phyloP scores from a whole-genome alignment of 208 protist genomes.

The Kentomonas sorsogonicus region DNA sequence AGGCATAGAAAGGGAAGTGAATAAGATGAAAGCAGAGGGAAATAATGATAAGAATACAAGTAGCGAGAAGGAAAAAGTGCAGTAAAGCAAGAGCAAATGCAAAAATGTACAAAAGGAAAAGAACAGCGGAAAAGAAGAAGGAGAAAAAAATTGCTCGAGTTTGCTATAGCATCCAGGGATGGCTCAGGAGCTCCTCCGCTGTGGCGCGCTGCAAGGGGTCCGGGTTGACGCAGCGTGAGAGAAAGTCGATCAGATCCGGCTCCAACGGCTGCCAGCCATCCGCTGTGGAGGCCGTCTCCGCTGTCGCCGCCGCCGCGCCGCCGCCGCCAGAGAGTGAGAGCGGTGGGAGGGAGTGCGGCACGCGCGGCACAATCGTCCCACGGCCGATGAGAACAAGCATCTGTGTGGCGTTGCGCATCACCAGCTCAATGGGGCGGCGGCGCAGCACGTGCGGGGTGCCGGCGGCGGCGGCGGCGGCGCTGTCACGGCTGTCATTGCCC shows the following conservation, averaged over 20 bases:
- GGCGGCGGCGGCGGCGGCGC: no score
- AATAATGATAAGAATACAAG: constrained; percentile 5
- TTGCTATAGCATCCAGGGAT: constrained; percentile 44
- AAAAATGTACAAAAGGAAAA: constrained; percentile 10
- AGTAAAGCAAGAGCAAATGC: background rate
- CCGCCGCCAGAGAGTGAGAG: no score
- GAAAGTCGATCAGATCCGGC: constrained; percentile 35
- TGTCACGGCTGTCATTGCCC: no score
- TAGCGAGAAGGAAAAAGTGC: background rate
- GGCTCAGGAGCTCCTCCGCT: constrained; percentile 28
- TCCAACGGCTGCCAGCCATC: no score
- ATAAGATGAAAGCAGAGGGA: constrained; percentile 11
- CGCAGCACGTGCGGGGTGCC: no score
- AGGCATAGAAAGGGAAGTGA: background rate
- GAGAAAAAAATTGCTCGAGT: background rate
- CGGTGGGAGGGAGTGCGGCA: constrained; percentile 39
- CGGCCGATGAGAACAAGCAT: constrained; percentile 31
- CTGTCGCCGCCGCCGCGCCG: no score
- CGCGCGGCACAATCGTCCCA: constrained; percentile 26
- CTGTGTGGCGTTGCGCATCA: constrained; percentile 25
- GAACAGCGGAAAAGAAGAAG: constrained; percentile 10
- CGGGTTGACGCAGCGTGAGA: constrained; percentile 28
- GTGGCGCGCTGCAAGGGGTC: constrained; percentile 37
- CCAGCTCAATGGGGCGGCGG: constrained; percentile 14
- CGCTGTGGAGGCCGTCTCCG: no score